Conservation (phyloP, 1,284 basidiomycete genomes). For the Pholiota adiposa region DNA sequence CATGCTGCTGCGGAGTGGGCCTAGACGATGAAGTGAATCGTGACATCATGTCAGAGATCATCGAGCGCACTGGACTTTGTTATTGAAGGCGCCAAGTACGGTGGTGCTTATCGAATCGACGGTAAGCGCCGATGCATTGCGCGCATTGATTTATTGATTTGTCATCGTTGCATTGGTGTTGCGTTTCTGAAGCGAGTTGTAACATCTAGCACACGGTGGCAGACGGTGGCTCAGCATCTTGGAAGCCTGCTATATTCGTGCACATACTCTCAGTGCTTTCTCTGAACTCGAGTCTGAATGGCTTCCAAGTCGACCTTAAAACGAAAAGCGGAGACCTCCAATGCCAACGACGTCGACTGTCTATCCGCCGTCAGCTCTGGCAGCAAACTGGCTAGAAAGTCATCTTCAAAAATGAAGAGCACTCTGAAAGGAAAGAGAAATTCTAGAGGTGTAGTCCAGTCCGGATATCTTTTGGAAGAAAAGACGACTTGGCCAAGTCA, state of each 20-base stretch:
- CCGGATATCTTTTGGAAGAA: conserved; percentile 7
- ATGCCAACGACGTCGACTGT: neutral
- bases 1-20: conserved; percentile 2
- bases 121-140: too few species aligned
- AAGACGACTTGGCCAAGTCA: conserved; percentile 57
- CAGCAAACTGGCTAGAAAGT: neutral
- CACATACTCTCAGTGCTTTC: neutral
- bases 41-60: neutral
- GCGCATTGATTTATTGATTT: neutral
- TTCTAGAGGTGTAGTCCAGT: conserved; percentile 5
- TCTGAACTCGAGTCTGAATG: neutral
- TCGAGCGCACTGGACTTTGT: conserved; percentile 19
- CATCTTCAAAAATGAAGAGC: neutral
- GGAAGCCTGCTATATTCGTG: too few species aligned
- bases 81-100: too few species aligned
- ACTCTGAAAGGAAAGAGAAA: neutral
- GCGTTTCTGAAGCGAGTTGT: too few species aligned
- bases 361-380: neutral
- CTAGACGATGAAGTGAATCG: neutral
- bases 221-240: too few species aligned
- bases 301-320: neutral
- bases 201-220: too few species aligned
- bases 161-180: conserved; percentile 4
- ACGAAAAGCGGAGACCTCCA: neutral
- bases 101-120: too few species aligned